Evolutionary conservation across 345 rosid species (phyloP).

Genomic region (Eutrema japonicum): DNA sequence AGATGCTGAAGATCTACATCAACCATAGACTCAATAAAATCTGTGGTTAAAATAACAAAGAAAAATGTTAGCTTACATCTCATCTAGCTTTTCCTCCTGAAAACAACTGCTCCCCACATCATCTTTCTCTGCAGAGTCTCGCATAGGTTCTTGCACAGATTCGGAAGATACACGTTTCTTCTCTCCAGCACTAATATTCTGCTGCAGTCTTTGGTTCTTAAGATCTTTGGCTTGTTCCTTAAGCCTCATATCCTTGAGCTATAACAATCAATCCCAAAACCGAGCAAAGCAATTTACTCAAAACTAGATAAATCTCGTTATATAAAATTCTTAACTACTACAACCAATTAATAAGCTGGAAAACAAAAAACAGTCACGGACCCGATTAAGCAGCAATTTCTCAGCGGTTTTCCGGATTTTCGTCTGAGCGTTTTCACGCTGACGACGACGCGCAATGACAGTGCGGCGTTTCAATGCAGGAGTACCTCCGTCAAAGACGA

Average conservation of each 20-base stretch:
- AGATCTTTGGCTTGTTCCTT: slow-evolving; percentile 80
- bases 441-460: slow-evolving; percentile 86
- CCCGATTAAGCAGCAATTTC: slow-evolving; percentile 87
- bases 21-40: background rate
- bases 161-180: slow-evolving; percentile 30
- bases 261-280: slow-evolving; percentile 28
- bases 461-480: slow-evolving; percentile 93
- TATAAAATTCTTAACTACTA: background rate
- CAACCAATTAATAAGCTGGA: background rate
- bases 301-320: background rate
- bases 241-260: slow-evolving; percentile 78
- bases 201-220: slow-evolving; percentile 60
- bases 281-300: background rate
- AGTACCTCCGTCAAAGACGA: slow-evolving; percentile 92
- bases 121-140: background rate
- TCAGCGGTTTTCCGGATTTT: slow-evolving; percentile 93
- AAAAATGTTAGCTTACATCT: slow-evolving; percentile 27
- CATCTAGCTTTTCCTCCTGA: slow-evolving; percentile 35
- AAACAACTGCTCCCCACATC: slow-evolving; percentile 2
- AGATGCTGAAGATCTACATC: slow-evolving; percentile 33
- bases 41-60: background rate
- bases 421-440: slow-evolving; percentile 91
- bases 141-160: slow-evolving; percentile 10
- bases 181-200: slow-evolving; percentile 47
- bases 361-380: slow-evolving; percentile 22